Evolutionary conservation across 352 stramenopile species (phyloP).

Genomic region (Halophytophthora batemanensis): DNA sequence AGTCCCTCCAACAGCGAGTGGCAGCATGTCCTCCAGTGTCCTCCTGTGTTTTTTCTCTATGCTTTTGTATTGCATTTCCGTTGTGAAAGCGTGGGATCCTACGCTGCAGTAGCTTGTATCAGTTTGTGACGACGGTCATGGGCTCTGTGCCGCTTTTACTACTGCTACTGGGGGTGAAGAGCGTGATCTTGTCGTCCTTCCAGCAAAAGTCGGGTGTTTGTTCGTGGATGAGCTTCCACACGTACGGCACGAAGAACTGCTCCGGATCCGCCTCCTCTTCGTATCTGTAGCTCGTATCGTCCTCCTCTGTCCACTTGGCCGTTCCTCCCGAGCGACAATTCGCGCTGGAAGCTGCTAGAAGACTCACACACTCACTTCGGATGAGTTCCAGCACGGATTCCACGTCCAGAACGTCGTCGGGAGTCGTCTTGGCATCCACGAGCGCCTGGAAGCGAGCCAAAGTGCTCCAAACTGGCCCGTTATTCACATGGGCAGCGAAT

Average conservation of each 20-base stretch:
- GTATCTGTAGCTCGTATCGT: constrained; percentile 78
- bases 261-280: constrained; percentile 69
- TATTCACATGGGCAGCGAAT: constrained; percentile 57
- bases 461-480: constrained; percentile 60
- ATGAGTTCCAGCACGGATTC: constrained; percentile 67
- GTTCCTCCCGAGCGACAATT: constrained; percentile 7
- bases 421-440: constrained; percentile 59
- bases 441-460: constrained; percentile 58
- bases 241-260: constrained; percentile 78
- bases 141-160: constrained; percentile 8
- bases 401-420: constrained; percentile 53
- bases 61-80: too few relatives aligned
- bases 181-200: constrained; percentile 79
- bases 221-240: constrained; percentile 74
- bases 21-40: background rate
- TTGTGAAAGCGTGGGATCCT: too few relatives aligned
- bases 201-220: constrained; percentile 77
- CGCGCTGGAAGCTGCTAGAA: constrained; percentile 48
- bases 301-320: constrained; percentile 25
- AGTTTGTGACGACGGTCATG: constrained; percentile 18
- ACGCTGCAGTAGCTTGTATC: background rate
- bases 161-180: constrained; percentile 41
- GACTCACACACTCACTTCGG: constrained; percentile 59
- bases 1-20: background rate
- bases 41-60: too few relatives aligned